These are phyloP conservation scores for Raphidocelis subcapitata DNA, from an alignment of 139 green algal genomes.

Conservation along the genomic window DNA sequence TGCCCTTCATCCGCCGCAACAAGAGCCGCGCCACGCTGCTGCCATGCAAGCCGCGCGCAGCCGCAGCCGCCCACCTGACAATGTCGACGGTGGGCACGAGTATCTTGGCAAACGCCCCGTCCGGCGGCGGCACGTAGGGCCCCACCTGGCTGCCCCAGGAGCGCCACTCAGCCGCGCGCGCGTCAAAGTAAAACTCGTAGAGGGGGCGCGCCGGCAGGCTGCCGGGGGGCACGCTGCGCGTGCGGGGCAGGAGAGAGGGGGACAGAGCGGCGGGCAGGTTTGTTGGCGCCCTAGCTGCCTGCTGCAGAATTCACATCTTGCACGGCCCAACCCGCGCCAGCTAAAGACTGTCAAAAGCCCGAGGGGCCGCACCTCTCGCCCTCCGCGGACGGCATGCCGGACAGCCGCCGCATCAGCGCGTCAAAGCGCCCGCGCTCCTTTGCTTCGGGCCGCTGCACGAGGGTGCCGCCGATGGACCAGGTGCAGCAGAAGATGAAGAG, in stretches of 20 bases:
- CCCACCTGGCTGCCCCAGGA: slow-evolving; percentile 68
- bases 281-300: too few species aligned
- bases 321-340: too few species aligned
- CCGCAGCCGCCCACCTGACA: slow-evolving; percentile 65
- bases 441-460: slow-evolving; percentile 60
- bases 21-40: too few species aligned
- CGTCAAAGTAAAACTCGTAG: slow-evolving; percentile 88
- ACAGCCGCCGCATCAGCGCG: slow-evolving; percentile 67
- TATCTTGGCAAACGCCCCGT: slow-evolving; percentile 77
- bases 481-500: slow-evolving; percentile 84
- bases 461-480: slow-evolving; percentile 77
- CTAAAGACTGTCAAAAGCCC: too few species aligned
- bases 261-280: too few species aligned
- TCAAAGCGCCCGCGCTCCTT: slow-evolving; percentile 89
- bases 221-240: slow-evolving; percentile 39
- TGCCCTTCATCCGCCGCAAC: too few species aligned
- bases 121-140: slow-evolving; percentile 53
- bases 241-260: too few species aligned
- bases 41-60: too few species aligned
- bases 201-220: slow-evolving; percentile 71
- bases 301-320: too few species aligned
- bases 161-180: slow-evolving; percentile 58
- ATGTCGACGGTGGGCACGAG: slow-evolving; percentile 86
- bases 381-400: slow-evolving; percentile 60
- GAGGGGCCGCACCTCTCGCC: slow-evolving; percentile 33